Percentiles rank a stretch among this genome's conserved stretches.
These are phyloP conservation scores for Geotrichum macrosporum DNA, from an alignment of 1,139 yeast genomes.

Conservation along the genomic window DNA sequence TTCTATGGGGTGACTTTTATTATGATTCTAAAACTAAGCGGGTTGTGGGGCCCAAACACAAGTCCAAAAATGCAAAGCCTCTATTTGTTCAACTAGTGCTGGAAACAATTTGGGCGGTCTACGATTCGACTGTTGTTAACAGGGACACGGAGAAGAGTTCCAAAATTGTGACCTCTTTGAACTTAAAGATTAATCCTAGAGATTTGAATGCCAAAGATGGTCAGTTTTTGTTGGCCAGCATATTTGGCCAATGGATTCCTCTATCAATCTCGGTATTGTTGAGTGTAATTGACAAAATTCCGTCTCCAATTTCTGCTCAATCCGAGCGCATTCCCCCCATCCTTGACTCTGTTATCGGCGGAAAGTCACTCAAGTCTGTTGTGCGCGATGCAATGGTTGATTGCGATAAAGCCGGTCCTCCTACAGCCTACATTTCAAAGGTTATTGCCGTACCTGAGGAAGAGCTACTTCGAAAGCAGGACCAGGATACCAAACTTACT, in stretches of 20 bases:
- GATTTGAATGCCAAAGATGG: slow-evolving; percentile 79
- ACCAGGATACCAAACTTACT: slow-evolving; percentile 48
- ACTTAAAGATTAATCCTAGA: slow-evolving; percentile 64
- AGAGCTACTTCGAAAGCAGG: slow-evolving; percentile 40
- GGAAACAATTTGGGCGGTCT: slow-evolving; percentile 90
- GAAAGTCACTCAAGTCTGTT: slow-evolving; percentile 38
- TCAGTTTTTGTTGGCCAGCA: slow-evolving; percentile 55
- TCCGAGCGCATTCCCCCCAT: slow-evolving; percentile 63
- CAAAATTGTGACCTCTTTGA: slow-evolving; percentile 68
- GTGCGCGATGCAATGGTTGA: slow-evolving; percentile 54
- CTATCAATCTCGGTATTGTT: slow-evolving; percentile 79
- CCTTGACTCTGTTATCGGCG: slow-evolving; percentile 53
- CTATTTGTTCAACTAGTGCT: slow-evolving; percentile 81
- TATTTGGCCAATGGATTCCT: slow-evolving; percentile 94
- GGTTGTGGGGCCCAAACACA: slow-evolving; percentile 48
- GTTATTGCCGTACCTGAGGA: slow-evolving; percentile 77
- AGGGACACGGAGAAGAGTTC: slow-evolving; percentile 67
- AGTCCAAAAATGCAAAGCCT: slow-evolving; percentile 57
- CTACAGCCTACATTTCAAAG: slow-evolving; percentile 84
- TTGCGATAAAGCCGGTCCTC: slow-evolving; percentile 62
- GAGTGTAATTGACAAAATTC: slow-evolving; percentile 78
- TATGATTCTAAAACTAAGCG: slow-evolving; percentile 87
- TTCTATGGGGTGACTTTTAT: slow-evolving; percentile 94
- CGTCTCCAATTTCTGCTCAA: slow-evolving; percentile 80
- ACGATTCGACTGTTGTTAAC: slow-evolving; percentile 62